These are phyloP conservation scores for Yamadazyma jaroonii DNA, from an alignment of 1,139 yeast species.

Conservation along the genomic window DNA sequence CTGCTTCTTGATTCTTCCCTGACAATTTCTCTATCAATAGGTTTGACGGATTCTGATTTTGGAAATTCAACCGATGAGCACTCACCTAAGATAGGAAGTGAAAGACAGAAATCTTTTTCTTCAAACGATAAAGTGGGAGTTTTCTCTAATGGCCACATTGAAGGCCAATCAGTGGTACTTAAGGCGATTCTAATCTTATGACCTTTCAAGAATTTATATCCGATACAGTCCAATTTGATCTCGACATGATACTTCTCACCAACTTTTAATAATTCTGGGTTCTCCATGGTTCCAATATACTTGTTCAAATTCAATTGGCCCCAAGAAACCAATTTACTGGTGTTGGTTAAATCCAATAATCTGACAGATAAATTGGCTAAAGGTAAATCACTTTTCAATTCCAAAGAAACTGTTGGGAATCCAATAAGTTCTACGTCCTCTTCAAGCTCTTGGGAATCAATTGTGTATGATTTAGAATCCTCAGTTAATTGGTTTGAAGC, in stretches of 20 bases:
- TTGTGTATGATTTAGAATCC: conserved; percentile 31
- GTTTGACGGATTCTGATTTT: conserved; percentile 10
- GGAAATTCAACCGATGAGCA: conserved; percentile 16
- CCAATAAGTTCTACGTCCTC: conserved; percentile 27
- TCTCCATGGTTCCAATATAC: conserved; percentile 31
- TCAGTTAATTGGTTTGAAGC: conserved; percentile 41
- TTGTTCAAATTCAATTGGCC: conserved; percentile 41
- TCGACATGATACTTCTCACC: conserved; percentile 26
- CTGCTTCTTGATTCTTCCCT: conserved; percentile 21
- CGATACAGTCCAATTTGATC: conserved; percentile 34
- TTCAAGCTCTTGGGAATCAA: conserved; percentile 24
- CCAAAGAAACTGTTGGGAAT: conserved; percentile 26
- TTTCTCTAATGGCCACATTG: conserved; percentile 36
- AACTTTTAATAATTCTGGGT: conserved; percentile 26
- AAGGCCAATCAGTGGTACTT: conserved; percentile 43
- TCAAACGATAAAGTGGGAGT: conserved; percentile 26
- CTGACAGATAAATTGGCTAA: conserved; percentile 34
- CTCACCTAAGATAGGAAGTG: conserved; percentile 5
- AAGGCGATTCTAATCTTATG: conserved; percentile 33
- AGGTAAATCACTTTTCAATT: conserved; percentile 27
- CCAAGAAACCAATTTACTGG: conserved; percentile 36
- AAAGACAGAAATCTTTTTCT: conserved; percentile 3
- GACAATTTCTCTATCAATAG: conserved; percentile 22
- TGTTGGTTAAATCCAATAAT: conserved; percentile 28
- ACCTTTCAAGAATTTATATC: conserved; percentile 27